Conservation (phyloP, 495 filamentous ascomycete species). For the Neurospora sp. region DNA sequence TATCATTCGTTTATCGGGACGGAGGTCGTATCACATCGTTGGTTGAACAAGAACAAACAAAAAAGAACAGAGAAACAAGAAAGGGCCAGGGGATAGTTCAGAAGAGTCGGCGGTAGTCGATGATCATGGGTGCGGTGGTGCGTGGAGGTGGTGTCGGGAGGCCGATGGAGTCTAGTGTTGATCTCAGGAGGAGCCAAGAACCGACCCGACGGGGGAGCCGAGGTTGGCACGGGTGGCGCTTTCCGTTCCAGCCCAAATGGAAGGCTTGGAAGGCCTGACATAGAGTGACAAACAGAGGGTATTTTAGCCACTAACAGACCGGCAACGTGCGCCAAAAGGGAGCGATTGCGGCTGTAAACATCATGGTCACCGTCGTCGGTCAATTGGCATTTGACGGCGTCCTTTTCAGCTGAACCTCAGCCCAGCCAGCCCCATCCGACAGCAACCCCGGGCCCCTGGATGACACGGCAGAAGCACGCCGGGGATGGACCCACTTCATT, state of each 20-base stretch:
- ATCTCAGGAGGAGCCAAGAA: not conserved
- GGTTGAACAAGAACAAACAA: not conserved
- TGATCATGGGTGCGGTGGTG: not conserved
- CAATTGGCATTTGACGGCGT: not conserved
- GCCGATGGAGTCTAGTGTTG: not conserved
- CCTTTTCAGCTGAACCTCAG: not conserved
- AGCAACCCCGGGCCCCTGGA: not conserved
- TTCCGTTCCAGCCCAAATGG: not conserved
- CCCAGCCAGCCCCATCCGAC: not conserved
- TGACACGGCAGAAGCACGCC: not conserved
- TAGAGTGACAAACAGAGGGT: not conserved
- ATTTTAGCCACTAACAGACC: not conserved
- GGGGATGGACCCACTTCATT: not conserved
- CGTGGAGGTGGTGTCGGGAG: not conserved
- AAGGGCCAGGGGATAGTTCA: not conserved
- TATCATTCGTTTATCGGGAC: not conserved
- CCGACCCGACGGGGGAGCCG: conserved; percentile 1
- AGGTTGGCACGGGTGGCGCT: conserved; percentile 1
- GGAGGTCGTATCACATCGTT: not conserved
- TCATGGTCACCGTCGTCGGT: not conserved
- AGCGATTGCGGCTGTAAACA: not conserved
- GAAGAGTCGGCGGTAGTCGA: not conserved
- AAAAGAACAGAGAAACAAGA: not conserved
- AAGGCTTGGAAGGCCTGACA: not conserved
- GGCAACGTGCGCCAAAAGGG: not conserved